Evolutionary conservation across 225 moss, liverwort and hornwort species (phyloP).

Genomic region (Antitrichia curtipendula): DNA sequence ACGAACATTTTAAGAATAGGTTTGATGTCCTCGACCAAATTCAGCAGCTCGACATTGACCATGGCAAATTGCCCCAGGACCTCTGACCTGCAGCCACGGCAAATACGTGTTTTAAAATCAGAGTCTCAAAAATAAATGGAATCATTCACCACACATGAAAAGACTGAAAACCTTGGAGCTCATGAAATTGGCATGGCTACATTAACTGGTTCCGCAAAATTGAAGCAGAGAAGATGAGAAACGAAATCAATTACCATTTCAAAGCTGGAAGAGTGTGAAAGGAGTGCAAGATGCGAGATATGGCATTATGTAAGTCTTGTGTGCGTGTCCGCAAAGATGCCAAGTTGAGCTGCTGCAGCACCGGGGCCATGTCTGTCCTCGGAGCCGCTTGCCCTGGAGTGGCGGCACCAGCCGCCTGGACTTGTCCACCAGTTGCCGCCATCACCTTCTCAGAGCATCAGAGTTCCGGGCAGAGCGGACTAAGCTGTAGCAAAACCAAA

Average conservation of each 20-base stretch:
- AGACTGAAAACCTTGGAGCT: not conserved
- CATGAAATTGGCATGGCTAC: not conserved
- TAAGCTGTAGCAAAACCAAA: not conserved
- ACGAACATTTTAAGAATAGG: constrained; percentile 90
- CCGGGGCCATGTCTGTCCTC: constrained; percentile 59
- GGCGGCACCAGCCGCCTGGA: constrained; percentile 33
- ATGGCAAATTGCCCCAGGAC: constrained; percentile 92
- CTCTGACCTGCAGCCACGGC: constrained; percentile 58
- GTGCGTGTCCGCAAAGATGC: constrained; percentile 78
- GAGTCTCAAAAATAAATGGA: not conserved
- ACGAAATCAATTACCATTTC: constrained; percentile 45
- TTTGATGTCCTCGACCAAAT: constrained; percentile 87
- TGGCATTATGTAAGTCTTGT: constrained; percentile 78
- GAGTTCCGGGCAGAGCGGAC: not conserved
- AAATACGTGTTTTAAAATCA: not conserved
- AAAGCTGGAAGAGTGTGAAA: constrained; percentile 62
- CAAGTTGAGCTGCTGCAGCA: constrained; percentile 92
- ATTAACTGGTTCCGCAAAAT: not conserved
- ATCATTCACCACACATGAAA: not conserved
- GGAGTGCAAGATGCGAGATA: constrained; percentile 78
- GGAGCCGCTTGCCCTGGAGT: constrained; percentile 26
- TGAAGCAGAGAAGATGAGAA: not conserved
- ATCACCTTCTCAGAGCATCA: constrained; percentile 11
- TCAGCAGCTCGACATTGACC: constrained; percentile 91
- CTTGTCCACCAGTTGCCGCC: constrained; percentile 37